A percentile compares a stretch with the other conserved stretches of the same genome.
phyloP scores from a whole-genome alignment of 1,284 basidiomycete genomes.

The Phellopilus nigrolimitatus region DNA sequence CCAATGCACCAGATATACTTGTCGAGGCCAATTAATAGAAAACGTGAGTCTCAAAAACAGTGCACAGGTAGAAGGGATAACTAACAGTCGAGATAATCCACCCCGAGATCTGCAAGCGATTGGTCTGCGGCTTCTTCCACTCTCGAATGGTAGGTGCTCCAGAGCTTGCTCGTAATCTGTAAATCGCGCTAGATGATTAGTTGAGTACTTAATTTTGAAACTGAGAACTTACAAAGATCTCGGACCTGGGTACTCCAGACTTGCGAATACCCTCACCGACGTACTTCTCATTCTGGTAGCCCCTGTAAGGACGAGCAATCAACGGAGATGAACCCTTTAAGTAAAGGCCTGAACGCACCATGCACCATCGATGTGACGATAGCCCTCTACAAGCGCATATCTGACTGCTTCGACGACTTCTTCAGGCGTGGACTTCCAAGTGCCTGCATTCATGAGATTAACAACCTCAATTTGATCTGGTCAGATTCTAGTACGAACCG shows the following conservation, averaged over 20 bases:
- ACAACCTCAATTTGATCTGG: background rate
- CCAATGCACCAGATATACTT: constrained; percentile 31
- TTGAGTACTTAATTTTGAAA: background rate
- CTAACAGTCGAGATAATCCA: constrained; percentile 74
- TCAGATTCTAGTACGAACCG: constrained; percentile 38
- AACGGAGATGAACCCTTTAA: constrained; percentile 19
- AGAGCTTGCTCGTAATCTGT: constrained; percentile 61
- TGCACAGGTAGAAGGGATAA: background rate
- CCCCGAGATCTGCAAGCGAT: constrained; percentile 65
- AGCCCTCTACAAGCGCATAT: constrained; percentile 65
- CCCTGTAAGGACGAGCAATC: constrained; percentile 18
- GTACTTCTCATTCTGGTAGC: constrained; percentile 49
- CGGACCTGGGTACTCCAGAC: constrained; percentile 59
- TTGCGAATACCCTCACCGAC: constrained; percentile 81
- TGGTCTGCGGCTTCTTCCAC: constrained; percentile 63
- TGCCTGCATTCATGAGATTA: constrained; percentile 37
- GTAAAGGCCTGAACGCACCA: constrained; percentile 24
- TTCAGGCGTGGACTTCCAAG: constrained; percentile 68
- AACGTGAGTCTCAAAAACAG: background rate
- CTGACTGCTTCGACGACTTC: constrained; percentile 49
- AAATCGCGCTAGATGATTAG: background rate
- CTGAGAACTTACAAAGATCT: constrained; percentile 52
- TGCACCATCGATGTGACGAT: constrained; percentile 68
- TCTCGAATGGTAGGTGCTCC: constrained; percentile 64
- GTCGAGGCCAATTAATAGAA: background rate